Evolutionary conservation across 805 yeast species (phyloP).

Genomic region (Scheffersomyces coipomensis): DNA sequence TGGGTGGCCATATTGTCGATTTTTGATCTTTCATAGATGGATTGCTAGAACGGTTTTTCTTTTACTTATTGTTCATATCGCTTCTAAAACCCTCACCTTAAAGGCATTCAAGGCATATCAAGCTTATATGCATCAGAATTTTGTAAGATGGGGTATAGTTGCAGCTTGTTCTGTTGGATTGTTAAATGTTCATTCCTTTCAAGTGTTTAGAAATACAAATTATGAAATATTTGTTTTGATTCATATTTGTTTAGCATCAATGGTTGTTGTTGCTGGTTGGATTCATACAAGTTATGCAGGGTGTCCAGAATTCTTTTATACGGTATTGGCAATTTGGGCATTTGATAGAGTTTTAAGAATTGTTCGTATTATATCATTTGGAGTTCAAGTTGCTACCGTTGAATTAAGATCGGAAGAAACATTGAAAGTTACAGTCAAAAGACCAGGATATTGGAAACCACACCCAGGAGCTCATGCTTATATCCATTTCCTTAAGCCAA

Average conservation of each 20-base stretch:
- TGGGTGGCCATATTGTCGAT: constrained; percentile 52
- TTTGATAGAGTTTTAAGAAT: constrained; percentile 34
- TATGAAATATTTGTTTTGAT: constrained; percentile 50
- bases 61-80: constrained; percentile 46
- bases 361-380: constrained; percentile 28
- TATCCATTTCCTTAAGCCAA: constrained; percentile 37
- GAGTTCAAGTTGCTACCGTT: constrained; percentile 33
- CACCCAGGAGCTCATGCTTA: constrained; percentile 38
- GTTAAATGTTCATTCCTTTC: constrained; percentile 48
- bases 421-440: constrained; percentile 42
- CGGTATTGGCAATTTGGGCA: constrained; percentile 35
- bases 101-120: constrained; percentile 5
- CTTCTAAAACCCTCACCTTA: constrained; percentile 5
- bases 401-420: constrained; percentile 37
- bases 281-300: constrained; percentile 43
- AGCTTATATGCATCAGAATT: constrained; percentile 13
- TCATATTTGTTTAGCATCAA: constrained; percentile 32
- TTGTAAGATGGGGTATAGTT: constrained; percentile 26
- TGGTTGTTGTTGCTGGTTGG: constrained; percentile 56
- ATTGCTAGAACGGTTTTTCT: constrained; percentile 45
- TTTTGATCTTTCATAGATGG: constrained; percentile 59
- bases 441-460: constrained; percentile 48
- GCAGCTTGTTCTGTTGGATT: constrained; percentile 34
- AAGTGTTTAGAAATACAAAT: constrained; percentile 46
- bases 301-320: constrained; percentile 20